Base-by-base conservation (phyloP, 495 filamentous ascomycete species). In the Monascus purpureus region DNA sequence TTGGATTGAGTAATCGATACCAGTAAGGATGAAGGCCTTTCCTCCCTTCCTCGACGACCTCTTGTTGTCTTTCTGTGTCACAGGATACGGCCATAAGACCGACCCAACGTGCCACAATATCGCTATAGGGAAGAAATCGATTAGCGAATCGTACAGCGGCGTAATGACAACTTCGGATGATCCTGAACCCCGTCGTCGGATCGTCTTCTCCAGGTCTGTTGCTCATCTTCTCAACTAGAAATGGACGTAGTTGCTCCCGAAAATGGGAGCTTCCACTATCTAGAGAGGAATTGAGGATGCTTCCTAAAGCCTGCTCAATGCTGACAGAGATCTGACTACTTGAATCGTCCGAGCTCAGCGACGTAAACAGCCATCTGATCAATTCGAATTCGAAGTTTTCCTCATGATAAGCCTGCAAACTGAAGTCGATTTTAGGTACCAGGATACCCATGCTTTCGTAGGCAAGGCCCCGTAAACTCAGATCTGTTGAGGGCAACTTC, bases 71-170 rank as follows among this genome's bases (percentile, higher is more conserved):
- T 3, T 61, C 56, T 7, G 53, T 46, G 1, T 68, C 67, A 13
- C 65, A 65, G 22, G 77, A 71, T 25, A 92, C 53, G 25, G 85
- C 85, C 38, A 94, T 65, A 18, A 95, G 62, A 54, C 93, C 70
- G 29, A 92, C 79, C 84, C 84, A 96, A 27, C 88, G 72, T 24
- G 78, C 90, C 13, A 73, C 63, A 8, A 84, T 65, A 45, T 92
- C 83, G 22, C 57, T 63, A 39, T 79, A 95, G 2, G 77, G 74
- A 8, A 97, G 62, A 43, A 84, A 93, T n/a, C 80, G 66, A 43
- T 95, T 95, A 2, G 85, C 80, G 63, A 86, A 95, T 15, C 85
- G 77, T 3, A 90, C 71, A n/a, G 80, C 79, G 13, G 80, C 72
- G 54, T 84, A 88, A 6, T 82, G 74, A 29, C 78, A 76, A 32